Evolutionary conservation across 1,284 basidiomycete genomes (phyloP).

Genomic region (Ceratobasidium sp.): DNA sequence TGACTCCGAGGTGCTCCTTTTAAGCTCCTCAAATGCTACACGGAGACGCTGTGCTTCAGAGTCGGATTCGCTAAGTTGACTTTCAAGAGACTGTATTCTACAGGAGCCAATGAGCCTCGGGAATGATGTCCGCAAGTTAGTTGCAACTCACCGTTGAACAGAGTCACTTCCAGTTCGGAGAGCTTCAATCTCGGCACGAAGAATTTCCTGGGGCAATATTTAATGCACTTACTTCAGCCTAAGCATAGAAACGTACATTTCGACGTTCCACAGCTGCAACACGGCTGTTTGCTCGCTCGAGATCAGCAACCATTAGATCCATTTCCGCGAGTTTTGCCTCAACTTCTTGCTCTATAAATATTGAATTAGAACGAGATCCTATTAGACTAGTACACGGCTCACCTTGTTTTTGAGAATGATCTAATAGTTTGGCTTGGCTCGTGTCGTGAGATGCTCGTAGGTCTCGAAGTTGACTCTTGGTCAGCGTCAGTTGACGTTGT

Average conservation of each 20-base stretch:
- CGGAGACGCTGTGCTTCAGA: slow-evolving; percentile 79
- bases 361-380: slow-evolving; percentile 46
- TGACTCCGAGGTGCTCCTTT: slow-evolving; percentile 25
- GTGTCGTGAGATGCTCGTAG: slow-evolving; percentile 91
- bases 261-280: slow-evolving; percentile 92
- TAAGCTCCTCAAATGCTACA: slow-evolving; percentile 68
- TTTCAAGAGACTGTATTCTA: slow-evolving; percentile 79
- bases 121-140: slow-evolving; percentile 17
- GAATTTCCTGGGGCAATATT: slow-evolving; percentile 74
- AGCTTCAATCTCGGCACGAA: slow-evolving; percentile 92
- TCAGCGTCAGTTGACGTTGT: slow-evolving; percentile 85
- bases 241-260: slow-evolving; percentile 72
- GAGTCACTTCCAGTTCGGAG: slow-evolving; percentile 84
- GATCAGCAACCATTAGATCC: slow-evolving; percentile 92
- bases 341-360: slow-evolving; percentile 86
- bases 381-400: slow-evolving; percentile 48
- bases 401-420: slow-evolving; percentile 91
- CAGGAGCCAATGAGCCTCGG: slow-evolving; percentile 28
- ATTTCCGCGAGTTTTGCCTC: slow-evolving; percentile 88
- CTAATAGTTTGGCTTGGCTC: slow-evolving; percentile 89
- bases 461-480: slow-evolving; percentile 89
- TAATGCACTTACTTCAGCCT: neutral
- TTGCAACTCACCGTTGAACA: slow-evolving; percentile 71
- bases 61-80: slow-evolving; percentile 79
- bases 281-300: slow-evolving; percentile 92